phyloP scores from a whole-genome alignment of 1,139 yeast genomes.

The Suhomyces wounanorum region DNA sequence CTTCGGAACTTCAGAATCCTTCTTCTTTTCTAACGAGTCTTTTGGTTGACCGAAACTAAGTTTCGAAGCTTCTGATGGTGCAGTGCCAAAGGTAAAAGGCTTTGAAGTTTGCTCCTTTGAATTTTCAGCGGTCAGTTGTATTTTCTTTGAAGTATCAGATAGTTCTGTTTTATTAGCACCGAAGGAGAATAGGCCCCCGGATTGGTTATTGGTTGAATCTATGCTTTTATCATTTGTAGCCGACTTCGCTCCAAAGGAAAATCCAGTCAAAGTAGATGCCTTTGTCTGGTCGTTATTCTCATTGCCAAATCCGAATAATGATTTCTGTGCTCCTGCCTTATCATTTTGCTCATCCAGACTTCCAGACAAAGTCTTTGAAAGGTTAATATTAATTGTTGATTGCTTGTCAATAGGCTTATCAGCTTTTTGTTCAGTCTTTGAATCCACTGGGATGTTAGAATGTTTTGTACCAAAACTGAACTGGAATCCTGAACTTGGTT shows the following conservation, averaged over 20 bases:
- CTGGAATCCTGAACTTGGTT: constrained; percentile 43
- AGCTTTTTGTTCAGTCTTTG: background rate
- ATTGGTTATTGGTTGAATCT: background rate
- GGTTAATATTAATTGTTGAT: background rate
- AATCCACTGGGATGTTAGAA: background rate
- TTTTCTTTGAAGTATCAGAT: background rate
- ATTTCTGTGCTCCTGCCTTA: background rate
- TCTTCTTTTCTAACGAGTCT: constrained; percentile 2
- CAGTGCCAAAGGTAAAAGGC: background rate
- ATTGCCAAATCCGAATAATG: background rate
- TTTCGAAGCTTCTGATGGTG: constrained; percentile 6
- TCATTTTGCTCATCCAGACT: background rate
- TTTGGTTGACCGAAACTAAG: constrained; percentile 13
- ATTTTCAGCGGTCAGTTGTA: background rate
- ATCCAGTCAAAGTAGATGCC: background rate
- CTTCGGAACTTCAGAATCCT: background rate
- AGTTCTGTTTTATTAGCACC: background rate
- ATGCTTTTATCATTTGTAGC: background rate
- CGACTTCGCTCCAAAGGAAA: constrained; percentile 4
- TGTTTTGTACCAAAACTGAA: constrained; percentile 34
- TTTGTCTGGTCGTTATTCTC: background rate
- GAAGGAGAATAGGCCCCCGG: background rate
- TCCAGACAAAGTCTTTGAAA: background rate
- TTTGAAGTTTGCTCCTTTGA: background rate
- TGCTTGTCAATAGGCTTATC: background rate